Evolutionary conservation across 2,329 filamentous ascomycete species (phyloP), one percentile per base, ranked within the genome.

Genomic region (Ophiocordyceps sinensis): DNA sequence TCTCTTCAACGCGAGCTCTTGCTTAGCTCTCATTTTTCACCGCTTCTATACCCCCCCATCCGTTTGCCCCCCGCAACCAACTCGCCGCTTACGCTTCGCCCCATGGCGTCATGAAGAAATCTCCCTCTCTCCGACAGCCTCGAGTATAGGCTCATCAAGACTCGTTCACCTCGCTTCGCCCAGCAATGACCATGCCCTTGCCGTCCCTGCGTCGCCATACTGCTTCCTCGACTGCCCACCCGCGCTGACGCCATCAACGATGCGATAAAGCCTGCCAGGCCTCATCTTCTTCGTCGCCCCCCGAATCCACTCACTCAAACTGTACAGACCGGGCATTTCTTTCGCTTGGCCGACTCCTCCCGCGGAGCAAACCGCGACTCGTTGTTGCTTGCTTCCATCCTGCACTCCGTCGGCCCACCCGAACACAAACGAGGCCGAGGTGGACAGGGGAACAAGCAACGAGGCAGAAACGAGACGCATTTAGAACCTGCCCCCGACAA

Each of bases 401-500:
- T 26, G 23, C 23, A 4, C 23, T 7, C 23, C 6, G 23, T 26
- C 23, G 23, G 6, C 23, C 5, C 6, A 26, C 23, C 5, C 23
- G 23, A 26, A 6, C 2, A 26, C 5, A 26, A 26, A 26, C 19
- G 19, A 19, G 19, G 19, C 19, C 19, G 23, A 26, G 23, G 23
- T 7, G 23, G 23, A 9, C 9, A 26, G 5, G 9, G 23, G 19
- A 19, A 19, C 19, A 19, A 3, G 4, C 19, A 19, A 19, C 19
- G 19, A 19, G 19, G 19, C 19, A 19, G 19, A 19, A 19, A 19
- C 19, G 19, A 3, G 19, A 19, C 19, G 19, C 19, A 19, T 19
- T 4, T 4, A 21, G 10, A 12, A 37, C 10, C 17, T 4, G 19
- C 17, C 13, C 35, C 10, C n/a, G 34, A 28, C 13, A 45, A 64